Conservation (phyloP, 768 basidiomycete genomes). For the Russula vinacea region DNA sequence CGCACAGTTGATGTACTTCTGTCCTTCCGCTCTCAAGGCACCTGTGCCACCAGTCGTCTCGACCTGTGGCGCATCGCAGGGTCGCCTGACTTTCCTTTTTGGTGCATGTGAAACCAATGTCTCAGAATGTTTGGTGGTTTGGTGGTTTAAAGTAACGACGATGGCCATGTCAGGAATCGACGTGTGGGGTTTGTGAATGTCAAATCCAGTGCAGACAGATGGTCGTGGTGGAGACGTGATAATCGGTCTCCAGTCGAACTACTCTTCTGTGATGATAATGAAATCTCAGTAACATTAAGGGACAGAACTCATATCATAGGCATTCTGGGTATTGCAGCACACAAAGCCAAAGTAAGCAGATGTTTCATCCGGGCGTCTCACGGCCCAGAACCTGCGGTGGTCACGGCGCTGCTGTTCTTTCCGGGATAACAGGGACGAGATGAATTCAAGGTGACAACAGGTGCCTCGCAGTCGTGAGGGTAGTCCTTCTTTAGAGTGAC, state of each 20-base stretch:
- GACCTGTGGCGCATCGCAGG: background rate
- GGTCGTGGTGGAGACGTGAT: background rate
- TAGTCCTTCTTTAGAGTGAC: background rate
- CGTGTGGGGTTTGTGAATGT: background rate
- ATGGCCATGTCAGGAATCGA: background rate
- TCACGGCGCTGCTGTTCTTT: background rate
- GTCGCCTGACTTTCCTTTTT: background rate
- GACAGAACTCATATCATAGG: background rate
- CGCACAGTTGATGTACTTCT: too few species aligned
- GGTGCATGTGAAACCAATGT: background rate
- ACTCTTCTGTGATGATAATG: background rate
- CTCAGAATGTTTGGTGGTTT: background rate
- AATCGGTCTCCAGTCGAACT: background rate
- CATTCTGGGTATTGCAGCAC: background rate
- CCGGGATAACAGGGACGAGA: background rate
- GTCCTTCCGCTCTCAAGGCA: too few species aligned
- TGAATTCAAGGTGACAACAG: constrained; percentile 1
- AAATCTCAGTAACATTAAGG: constrained; percentile 12
- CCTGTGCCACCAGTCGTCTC: background rate
- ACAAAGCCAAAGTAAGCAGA: background rate
- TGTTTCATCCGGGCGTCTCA: background rate
- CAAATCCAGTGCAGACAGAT: background rate
- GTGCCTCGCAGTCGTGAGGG: background rate
- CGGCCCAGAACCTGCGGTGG: background rate
- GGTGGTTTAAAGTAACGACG: background rate